Evolutionary conservation across 371 early-diverging fungal species (phyloP).

Genomic region (Mortierella sp.): DNA sequence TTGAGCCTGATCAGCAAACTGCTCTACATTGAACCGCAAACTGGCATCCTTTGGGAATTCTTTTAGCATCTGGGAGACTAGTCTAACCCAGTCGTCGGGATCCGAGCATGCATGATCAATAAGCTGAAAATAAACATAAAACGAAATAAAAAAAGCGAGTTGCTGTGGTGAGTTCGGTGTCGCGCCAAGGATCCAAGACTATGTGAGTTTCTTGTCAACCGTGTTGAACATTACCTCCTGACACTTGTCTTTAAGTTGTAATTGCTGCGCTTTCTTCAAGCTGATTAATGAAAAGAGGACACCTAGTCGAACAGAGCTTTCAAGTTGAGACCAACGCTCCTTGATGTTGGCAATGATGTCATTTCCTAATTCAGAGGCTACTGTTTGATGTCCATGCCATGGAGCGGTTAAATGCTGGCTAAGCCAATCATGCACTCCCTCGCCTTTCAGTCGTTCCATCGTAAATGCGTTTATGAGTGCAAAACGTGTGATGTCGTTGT

Average conservation of each 20-base stretch:
- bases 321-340: slow-evolving; percentile 46
- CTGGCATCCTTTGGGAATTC: slow-evolving; percentile 47
- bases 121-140: slow-evolving; percentile 19
- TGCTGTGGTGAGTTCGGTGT: background rate
- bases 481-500: too few species aligned
- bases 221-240: slow-evolving; percentile 23
- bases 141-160: background rate
- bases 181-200: background rate
- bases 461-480: background rate
- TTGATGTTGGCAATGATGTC: slow-evolving; percentile 49
- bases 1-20: slow-evolving; percentile 45
- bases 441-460: slow-evolving; percentile 52
- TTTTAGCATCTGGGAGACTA: slow-evolving; percentile 50
- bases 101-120: slow-evolving; percentile 46
- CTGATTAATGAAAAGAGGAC: slow-evolving; percentile 53
- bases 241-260: slow-evolving; percentile 34
- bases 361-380: slow-evolving; percentile 45
- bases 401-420: slow-evolving; percentile 42
- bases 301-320: slow-evolving; percentile 32
- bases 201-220: background rate
- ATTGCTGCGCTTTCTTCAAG: slow-evolving; percentile 55
- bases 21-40: slow-evolving; percentile 49
- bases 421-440: slow-evolving; percentile 49
- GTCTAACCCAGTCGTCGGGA: slow-evolving; percentile 53
- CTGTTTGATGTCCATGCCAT: slow-evolving; percentile 56